Evolutionary conservation across 1,139 yeast species (phyloP), one percentile per base, ranked within the genome.

Genomic region (Kodamaea ohmeri): DNA sequence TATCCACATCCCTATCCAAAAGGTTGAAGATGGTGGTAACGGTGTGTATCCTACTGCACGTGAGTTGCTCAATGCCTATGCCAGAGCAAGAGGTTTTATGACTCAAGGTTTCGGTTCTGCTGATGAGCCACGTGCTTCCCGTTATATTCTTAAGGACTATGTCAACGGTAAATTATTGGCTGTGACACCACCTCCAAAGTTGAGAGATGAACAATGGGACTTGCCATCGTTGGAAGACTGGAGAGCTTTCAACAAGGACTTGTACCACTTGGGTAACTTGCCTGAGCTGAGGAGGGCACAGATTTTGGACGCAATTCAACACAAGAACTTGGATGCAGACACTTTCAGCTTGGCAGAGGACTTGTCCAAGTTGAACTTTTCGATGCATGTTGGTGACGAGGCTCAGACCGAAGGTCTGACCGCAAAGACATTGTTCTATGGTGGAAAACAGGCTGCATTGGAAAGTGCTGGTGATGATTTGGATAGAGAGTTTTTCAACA

Each of bases 41-140:
- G 96, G 96, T 15, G 61, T 72, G 17, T 68, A 67, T 43, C 96
- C 97, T 28, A 86, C 96, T 3, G 86, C 97, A 0, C 82, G 86
- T 53, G 97, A 94, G 59, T 65, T 94, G 32, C 73, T 94, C 42
- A 85, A 81, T 42, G 95, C 97, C 0, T 94, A 92, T 59, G 98
- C 97, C 4, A 76, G 95, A 64, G 95, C 97, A 1, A 79, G 98
- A 63, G 98, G 98, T 51, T 92, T 80, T 60, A 90, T 89, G 95
- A 86, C 97, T 0, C 97, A 92, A 60, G 96, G 96, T 53, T 88
- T 85, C 58, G 97, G 97, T 55, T 80, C 90, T 49, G 97, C 98
- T 4, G 99, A 94, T 70, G 95, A 90, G 61, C 82, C 96, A 34
- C 76, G 98, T 61, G 97, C 98, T 13, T 83, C 97, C 21, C 76